These are phyloP conservation scores for Massarina eburnea DNA, from an alignment of 2,329 filamentous ascomycete genomes.

Conservation along the genomic window DNA sequence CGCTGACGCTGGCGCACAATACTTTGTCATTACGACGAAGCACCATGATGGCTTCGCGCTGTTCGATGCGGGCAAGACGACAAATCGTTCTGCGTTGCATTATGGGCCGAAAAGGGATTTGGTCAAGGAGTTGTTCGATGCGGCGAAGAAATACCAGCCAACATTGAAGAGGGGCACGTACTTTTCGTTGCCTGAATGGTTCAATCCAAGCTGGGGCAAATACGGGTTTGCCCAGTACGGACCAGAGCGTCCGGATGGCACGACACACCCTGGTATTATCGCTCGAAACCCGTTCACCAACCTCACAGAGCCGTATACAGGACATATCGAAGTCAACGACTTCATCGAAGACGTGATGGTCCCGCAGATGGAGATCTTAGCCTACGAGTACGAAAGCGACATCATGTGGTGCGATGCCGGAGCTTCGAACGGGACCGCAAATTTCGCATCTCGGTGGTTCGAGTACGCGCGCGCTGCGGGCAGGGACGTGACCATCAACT, in stretches of 20 bases:
- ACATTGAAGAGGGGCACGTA: conserved; percentile 49
- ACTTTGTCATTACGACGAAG: conserved; percentile 47
- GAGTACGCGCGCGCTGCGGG: conserved; percentile 41
- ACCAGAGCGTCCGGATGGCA: conserved; percentile 8
- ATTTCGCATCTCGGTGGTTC: conserved; percentile 48
- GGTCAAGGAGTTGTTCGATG: conserved; percentile 48
- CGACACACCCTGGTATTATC: conserved; percentile 40
- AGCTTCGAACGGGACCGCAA: conserved; percentile 46
- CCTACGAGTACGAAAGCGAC: conserved; percentile 40
- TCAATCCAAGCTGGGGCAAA: conserved; percentile 44
- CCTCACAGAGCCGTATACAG: conserved; percentile 46
- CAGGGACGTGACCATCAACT: conserved; percentile 58
- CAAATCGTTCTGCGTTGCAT: conserved; percentile 45
- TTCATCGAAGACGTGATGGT: conserved; percentile 47
- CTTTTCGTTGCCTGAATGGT: conserved; percentile 52
- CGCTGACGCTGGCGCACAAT: conserved; percentile 53
- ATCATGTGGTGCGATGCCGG: conserved; percentile 55
- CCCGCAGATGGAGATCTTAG: conserved; percentile 49
- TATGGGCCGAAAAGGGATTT: conserved; percentile 47
- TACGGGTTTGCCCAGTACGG: conserved; percentile 41
- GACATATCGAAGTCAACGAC: conserved; percentile 46
- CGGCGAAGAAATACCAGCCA: conserved; percentile 47
- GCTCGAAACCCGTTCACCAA: conserved; percentile 51
- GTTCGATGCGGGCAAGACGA: conserved; percentile 47
- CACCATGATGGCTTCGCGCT: conserved; percentile 53